Evolutionary conservation across 345 rosid genomes (phyloP), one percentile per base, ranked within the genome.

Genomic region (Noccaea bulbosa): DNA sequence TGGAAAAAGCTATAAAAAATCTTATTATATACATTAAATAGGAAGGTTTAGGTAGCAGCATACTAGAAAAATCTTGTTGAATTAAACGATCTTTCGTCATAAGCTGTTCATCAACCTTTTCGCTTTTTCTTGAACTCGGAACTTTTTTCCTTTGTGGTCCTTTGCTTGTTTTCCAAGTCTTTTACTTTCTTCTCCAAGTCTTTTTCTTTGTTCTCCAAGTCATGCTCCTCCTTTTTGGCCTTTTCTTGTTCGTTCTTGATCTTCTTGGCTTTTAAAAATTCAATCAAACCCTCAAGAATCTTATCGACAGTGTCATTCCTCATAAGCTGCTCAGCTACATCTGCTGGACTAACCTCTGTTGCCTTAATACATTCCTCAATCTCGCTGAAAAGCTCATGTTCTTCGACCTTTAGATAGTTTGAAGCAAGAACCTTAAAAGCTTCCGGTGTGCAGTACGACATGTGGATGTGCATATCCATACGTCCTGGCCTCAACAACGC

Each of bases 381-480:
- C 54, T 73, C 38, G 4, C 34, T 22, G 34, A 84, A 81, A 17
- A 81, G 69, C 0, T 2, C 3, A 7, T 81, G 83, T 5, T 65
- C 41, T 24, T 44, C 6, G 3, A 78, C 73, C 40, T 65, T 71
- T 9, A 84, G 75, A 65, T 82, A 82, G 69, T 84, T 84, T 3
- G 76, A 57, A 45, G 76, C 85, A 35, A 82, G 55, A 6, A 38
- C 27, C 27, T 38, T 48, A 38, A 84, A 84, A 9, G 70, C 64
- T n/a, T 46, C 14, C 0, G 78, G 55, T 0, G 79, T 77, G 73
- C 87, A 87, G 39, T 83, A 85, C 2, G 86, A 80, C 86, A 85
- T 81, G 71, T 83, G 83, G n/a, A 83, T 71, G 72, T 85, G 87
- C 78, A 88, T 76, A 60, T 91, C 95, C 83, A 88, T 85, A 20